phyloP scores from a whole-genome alignment of 2,329 filamentous ascomycete species.

The Leptographium lundbergii region DNA sequence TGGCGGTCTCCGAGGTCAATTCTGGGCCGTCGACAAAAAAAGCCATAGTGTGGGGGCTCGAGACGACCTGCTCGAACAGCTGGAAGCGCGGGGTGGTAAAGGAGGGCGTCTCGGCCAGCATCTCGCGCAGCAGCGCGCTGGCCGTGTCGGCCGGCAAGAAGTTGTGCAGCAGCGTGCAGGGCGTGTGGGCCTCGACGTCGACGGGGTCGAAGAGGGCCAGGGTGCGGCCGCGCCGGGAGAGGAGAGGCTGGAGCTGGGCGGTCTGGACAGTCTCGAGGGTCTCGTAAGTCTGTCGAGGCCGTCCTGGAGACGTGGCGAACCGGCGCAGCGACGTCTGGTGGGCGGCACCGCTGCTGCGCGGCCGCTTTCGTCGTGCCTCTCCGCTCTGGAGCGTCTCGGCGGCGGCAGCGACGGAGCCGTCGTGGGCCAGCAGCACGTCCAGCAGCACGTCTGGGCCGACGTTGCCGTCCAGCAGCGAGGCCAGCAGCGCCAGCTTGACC shows the following conservation, averaged over 20 bases:
- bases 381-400: conserved; percentile 37
- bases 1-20: not conserved
- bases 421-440: conserved; percentile 63
- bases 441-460: conserved; percentile 53
- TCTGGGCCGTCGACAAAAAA: conserved; percentile 60
- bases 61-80: conserved; percentile 75
- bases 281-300: not conserved
- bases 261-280: too few species aligned
- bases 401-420: conserved; percentile 62
- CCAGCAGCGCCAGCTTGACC: conserved; percentile 71
- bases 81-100: conserved; percentile 61
- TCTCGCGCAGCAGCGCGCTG: conserved; percentile 59
- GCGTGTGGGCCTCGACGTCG: conserved; percentile 72
- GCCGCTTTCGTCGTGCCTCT: not conserved
- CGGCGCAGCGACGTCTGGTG: conserved; percentile 51
- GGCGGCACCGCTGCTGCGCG: conserved; percentile 17
- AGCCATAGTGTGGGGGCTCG: conserved; percentile 70
- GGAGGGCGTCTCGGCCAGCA: conserved; percentile 57
- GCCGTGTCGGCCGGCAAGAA: conserved; percentile 65
- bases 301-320: conserved; percentile 24
- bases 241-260: conserved; percentile 3
- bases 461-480: conserved; percentile 58
- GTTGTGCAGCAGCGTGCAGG: conserved; percentile 86
- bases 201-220: conserved; percentile 71
- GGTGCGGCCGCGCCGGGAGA: conserved; percentile 69